These are phyloP conservation scores for Arabidopsis thaliana DNA, from an alignment of 345 rosid species.

Conservation along the genomic window DNA sequence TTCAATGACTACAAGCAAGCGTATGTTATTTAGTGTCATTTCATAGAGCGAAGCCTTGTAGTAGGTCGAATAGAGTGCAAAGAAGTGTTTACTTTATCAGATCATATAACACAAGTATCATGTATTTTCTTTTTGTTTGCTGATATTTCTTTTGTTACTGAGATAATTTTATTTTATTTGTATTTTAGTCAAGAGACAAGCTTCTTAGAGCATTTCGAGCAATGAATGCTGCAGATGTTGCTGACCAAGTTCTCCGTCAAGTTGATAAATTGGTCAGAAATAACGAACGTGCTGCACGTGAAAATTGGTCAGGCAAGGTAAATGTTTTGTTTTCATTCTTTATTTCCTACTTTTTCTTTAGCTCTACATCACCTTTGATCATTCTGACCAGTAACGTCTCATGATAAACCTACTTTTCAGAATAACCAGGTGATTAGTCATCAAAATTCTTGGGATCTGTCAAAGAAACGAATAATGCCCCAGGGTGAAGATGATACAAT, in stretches of 20 bases:
- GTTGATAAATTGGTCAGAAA: constrained; percentile 83
- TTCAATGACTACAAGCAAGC: constrained; percentile 11
- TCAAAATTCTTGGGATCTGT: constrained; percentile 59
- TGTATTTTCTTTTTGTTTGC: constrained; percentile 12
- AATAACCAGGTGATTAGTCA: constrained; percentile 74
- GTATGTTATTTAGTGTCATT: constrained; percentile 23
- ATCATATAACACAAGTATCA: constrained; percentile 28
- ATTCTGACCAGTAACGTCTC: constrained; percentile 25
- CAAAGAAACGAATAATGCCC: constrained; percentile 72
- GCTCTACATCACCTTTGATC: constrained; percentile 33
- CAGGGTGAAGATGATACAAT: constrained; percentile 63
- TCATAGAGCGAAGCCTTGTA: constrained; percentile 9
- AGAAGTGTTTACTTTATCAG: constrained; percentile 28
- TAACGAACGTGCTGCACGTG: constrained; percentile 88
- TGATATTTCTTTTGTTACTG: constrained; percentile 35
- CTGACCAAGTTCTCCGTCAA: constrained; percentile 93
- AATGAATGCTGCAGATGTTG: constrained; percentile 96
- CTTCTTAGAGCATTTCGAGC: constrained; percentile 77
- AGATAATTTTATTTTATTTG: constrained; percentile 31
- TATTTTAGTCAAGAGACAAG: constrained; percentile 81
- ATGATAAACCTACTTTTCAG: constrained; percentile 51
- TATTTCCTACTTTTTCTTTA: constrained; percentile 28
- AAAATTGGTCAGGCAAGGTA: constrained; percentile 75
- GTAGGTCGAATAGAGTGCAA: constrained; percentile 23
- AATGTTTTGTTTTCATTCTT: constrained; percentile 17